Evolutionary conservation across 495 filamentous ascomycete genomes (phyloP), one percentile per base, ranked within the genome.

Genomic region (Acidomyces sp.): DNA sequence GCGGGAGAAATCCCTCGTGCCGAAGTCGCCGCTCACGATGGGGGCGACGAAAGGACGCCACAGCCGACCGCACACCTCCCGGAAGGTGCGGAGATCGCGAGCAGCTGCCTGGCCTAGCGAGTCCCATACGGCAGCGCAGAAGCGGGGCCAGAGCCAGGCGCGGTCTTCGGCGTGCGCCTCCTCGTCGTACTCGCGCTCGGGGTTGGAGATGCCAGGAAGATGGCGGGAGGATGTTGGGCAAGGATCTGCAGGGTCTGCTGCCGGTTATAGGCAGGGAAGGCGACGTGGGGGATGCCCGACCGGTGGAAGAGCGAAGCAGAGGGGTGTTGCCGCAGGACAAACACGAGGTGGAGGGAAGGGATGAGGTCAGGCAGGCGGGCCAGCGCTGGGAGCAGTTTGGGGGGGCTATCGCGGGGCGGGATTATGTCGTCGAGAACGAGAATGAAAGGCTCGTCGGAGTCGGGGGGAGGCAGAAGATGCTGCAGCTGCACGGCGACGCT

Each of bases 341-440:
- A 56, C 18, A 77, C 76, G n/a, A n/a, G n/a, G n/a, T n/a, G n/a
- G n/a, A n/a, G n/a, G n/a, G n/a, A n/a, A n/a, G n/a, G n/a, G n/a
- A n/a, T n/a, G n/a, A n/a, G n/a, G n/a, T n/a, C n/a, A n/a, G n/a
- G n/a, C n/a, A 93, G 58, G 30, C 85, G 69, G 22, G 78, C 81
- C 27, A 93, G 58, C 6, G 81, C 84, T n/a, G 85, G 75, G n/a
- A 94, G 60, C 1, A 95, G 59, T 0, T 83, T 95, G 9, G 73
- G 71, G 2, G 80, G 70, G 6, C 80, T 72, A 43, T 96, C 92
- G 51, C 83, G 64, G 61, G 92, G 85, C 32, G 67, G 72, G 56
- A 96, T 90, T 40, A 95, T 82, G n/a, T 76, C 82, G 62, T 97
- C 92, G 43, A 95, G 72, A 21, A 92, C 85, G 25, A 94, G 58